Percentiles rank a stretch among this genome's conserved stretches.
phyloP scores from a whole-genome alignment of 768 basidiomycete genomes.

The Naematelia aurantialba region DNA sequence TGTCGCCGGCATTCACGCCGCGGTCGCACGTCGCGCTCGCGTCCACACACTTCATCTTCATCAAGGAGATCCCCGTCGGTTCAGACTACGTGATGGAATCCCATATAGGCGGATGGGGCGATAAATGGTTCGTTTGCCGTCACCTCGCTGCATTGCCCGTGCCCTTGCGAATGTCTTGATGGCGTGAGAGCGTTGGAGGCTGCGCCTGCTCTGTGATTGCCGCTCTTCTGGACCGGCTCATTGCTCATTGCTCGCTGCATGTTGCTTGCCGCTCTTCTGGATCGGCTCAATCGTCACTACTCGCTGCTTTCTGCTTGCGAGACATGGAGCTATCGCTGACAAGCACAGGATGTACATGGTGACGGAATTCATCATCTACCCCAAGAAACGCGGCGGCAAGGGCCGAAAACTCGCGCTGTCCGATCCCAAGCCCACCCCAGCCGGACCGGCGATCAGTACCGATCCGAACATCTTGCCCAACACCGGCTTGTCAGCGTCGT shows the following conservation, averaged over 20 bases:
- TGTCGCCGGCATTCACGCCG: slow-evolving; percentile 35
- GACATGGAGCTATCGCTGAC: no score
- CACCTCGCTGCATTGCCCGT: not conserved
- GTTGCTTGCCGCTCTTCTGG: no score
- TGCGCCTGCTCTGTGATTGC: no score
- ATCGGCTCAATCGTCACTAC: not conserved
- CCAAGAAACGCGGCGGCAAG: slow-evolving; percentile 24
- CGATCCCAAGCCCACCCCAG: slow-evolving; percentile 3
- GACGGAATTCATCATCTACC: slow-evolving; percentile 48
- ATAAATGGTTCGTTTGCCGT: slow-evolving; percentile 40
- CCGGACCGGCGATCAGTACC: slow-evolving; percentile 13
- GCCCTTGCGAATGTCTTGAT: no score
- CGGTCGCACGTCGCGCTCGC: slow-evolving; percentile 38
- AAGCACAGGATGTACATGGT: slow-evolving; percentile 47
- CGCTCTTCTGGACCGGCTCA: no score
- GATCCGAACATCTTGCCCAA: not conserved
- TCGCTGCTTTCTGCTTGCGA: not conserved
- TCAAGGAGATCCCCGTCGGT: slow-evolving; percentile 49
- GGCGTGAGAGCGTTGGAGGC: no score
- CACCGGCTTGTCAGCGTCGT: not conserved
- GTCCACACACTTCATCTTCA: slow-evolving; percentile 41
- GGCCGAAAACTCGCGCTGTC: slow-evolving; percentile 5
- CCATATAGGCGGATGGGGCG: slow-evolving; percentile 47
- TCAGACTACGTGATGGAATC: slow-evolving; percentile 46
- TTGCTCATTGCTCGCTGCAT: no score